Conservation (phyloP, 78 protist genomes). For the Mastigamoeba balamuthi region DNA sequence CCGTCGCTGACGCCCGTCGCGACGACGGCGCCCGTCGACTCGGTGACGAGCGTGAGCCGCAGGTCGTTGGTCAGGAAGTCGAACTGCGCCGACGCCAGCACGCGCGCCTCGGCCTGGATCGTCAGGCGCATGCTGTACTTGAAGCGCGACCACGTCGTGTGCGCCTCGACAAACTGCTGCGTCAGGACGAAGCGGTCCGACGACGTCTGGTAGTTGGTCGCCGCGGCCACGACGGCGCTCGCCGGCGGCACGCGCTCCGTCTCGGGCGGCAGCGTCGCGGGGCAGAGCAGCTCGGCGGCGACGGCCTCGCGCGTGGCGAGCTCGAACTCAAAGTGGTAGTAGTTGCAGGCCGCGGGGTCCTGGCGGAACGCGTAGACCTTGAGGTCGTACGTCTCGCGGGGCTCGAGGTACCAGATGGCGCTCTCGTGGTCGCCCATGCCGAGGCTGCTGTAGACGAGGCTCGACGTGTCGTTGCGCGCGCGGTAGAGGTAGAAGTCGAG, state of each 20-base stretch:
- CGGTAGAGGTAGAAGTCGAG: slow-evolving; percentile 12
- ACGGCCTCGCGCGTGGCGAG: neutral
- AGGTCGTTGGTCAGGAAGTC: slow-evolving; percentile 26
- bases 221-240: neutral
- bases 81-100: slow-evolving; percentile 5
- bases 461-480: neutral
- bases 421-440: neutral
- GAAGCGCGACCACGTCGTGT: neutral
- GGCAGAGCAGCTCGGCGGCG: slow-evolving; percentile 3
- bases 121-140: slow-evolving; percentile 6
- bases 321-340: slow-evolving; percentile 1
- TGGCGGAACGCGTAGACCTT: slow-evolving; percentile 3
- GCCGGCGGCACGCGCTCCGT: slow-evolving; percentile 22
- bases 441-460: neutral
- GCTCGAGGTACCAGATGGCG: slow-evolving; percentile 6
- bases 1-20: neutral
- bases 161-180: too few species aligned
- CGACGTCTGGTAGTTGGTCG: neutral
- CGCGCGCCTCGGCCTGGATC: neutral
- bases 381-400: slow-evolving; percentile 4
- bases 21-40: neutral
- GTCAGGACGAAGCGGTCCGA: neutral
- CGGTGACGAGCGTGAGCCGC: neutral
- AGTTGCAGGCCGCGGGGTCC: slow-evolving; percentile 4
- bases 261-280: slow-evolving; percentile 11